Base-by-base conservation (phyloP, 2,329 filamentous ascomycete genomes). In the Ramichloridium luteum region DNA sequence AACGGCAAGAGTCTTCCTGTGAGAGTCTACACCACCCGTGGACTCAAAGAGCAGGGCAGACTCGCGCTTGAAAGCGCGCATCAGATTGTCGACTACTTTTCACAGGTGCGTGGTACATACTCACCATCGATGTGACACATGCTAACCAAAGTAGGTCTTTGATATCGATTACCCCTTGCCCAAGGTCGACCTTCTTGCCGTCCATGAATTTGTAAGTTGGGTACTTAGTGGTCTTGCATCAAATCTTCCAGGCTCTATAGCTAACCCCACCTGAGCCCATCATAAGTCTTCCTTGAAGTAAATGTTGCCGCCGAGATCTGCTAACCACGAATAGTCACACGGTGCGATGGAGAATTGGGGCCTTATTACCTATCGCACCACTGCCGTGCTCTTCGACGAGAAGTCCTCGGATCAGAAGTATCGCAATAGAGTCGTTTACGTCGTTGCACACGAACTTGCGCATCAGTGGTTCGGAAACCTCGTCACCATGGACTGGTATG, bases 311-410 rank as follows among this genome's bases (percentile, higher is more conserved):
- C n/a, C n/a, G 20, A 8, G 20, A 8, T n/a, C 20, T 8, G n/a
- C n/a, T 23, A n/a, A 23, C 20, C 8, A 23, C 8, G n/a, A 8
- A 23, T 61, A 71, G 68, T 70, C 67, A 49, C 67, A 71, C 55
- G 80, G 81, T 27, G 84, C 84, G 45, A 92, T 92, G 82, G 86
- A 94, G 65, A 92, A 92, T 56, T 94, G 86, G 86, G 86, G 86
- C 45, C 68, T 98, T 32, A 84, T 98, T 36, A 96, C 90, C 17
- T 98, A 96, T 62, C 49, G 54, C 44, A 93, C 88, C 8, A 96
- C 88, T 8, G 86, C 90, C 30, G 80, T 98, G 16, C 70, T 98
- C n/a, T 98, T 90, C 51, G 88, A 98, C 50, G 84, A 93, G 56
- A 77, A 84, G 54, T 81, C 79, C 29, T 94, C 88, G 0, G 88